Base-by-base conservation (phyloP, 805 yeast genomes). In the Huiozyma sinensis region DNA sequence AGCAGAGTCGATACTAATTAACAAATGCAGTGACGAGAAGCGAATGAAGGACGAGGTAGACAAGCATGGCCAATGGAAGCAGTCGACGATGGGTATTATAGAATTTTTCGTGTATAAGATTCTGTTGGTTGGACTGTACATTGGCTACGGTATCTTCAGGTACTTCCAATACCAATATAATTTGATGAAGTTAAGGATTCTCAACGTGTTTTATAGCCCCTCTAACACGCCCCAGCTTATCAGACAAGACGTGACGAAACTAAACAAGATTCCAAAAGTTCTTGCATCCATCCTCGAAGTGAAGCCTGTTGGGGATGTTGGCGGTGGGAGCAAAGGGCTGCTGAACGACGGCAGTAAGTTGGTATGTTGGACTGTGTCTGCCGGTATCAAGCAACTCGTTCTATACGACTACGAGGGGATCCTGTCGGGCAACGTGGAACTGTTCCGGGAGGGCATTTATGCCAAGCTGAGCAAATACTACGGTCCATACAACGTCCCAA, bases 321-420 rank as follows among this genome's bases (percentile, higher is more conserved):
- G 88, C 47, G 95, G 95, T 31, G 97, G 97, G 2, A 63, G 82
- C 37, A 85, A 81, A 47, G 95, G 95, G 0, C 68, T 90, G 37
- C 69, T 89, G 54, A 79, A 76, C 51, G 85, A 85, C 54, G 73
- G 81, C 6, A 75, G 89, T 39, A 95, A 89, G 55, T 50, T 89
- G 33, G 73, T 78, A 1, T 79, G 92, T 6, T 92, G 98, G 98
- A 73, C 87, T 35, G 61, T 86, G n/a, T 82, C 94, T 32, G 78
- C 90, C n/a, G 96, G 96, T 1, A 76, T 88, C 41, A 77, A 79
- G 36, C 66, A 69, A 47, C 68, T 90, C 47, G 71, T 83, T 3
- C 69, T 92, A 37, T 90, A 86, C 66, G 97, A 92, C 63, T 74
- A 74, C 56, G 78, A 76, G 44, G 97, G 96, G 1, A 64, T 73